phyloP scores from a whole-genome alignment of 2,329 filamentous ascomycete species.

The Mycocentrospora acerina region DNA sequence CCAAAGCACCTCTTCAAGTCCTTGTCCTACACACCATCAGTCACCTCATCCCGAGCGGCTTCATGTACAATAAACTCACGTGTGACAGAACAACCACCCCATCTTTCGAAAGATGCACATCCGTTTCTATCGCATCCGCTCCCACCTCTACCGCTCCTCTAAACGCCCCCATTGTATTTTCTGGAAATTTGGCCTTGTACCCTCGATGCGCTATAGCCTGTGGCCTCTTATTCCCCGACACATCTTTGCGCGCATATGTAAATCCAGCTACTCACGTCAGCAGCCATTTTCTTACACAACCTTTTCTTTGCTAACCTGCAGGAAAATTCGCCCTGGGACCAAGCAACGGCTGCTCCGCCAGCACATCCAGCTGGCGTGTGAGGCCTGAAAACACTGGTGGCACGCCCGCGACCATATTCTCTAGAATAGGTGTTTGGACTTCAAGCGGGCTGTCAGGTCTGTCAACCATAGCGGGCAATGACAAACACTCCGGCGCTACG shows the following conservation, averaged over 20 bases:
- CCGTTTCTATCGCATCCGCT: constrained; percentile 82
- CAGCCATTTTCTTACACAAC: not conserved
- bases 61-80: constrained; percentile 49
- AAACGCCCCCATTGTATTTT: constrained; percentile 85
- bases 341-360: constrained; percentile 37
- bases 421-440: constrained; percentile 34
- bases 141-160: constrained; percentile 70
- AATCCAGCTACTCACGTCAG: constrained; percentile 36
- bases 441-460: constrained; percentile 21
- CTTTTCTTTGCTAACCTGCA: constrained; percentile 16
- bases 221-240: constrained; percentile 52
- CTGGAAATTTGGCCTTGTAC: constrained; percentile 74
- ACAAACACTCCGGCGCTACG: constrained; percentile 5
- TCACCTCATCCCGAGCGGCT: not conserved
- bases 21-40: constrained; percentile 58
- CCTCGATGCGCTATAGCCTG: constrained; percentile 78
- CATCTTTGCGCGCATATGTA: constrained; percentile 37
- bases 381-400: constrained; percentile 40
- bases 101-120: constrained; percentile 80
- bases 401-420: constrained; percentile 41
- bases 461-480: constrained; percentile 17
- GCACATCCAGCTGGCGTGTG: constrained; percentile 36
- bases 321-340: constrained; percentile 35
- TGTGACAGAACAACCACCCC: constrained; percentile 83
- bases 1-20: constrained; percentile 82